These are phyloP conservation scores for Apiospora saccharicola DNA, from an alignment of 2,329 filamentous ascomycete species.

Conservation along the genomic window DNA sequence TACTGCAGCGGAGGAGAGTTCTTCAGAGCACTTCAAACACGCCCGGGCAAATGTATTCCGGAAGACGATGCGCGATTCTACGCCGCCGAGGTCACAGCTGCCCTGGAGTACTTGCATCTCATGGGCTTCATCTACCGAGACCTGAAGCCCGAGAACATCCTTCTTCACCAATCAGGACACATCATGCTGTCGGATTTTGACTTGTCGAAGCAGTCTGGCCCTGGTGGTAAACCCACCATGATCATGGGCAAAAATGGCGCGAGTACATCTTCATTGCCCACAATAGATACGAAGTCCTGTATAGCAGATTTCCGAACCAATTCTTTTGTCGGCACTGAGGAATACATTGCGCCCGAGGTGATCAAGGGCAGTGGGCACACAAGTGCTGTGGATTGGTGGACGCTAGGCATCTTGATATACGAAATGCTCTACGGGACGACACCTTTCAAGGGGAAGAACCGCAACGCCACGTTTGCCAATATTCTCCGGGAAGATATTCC, in stretches of 20 bases:
- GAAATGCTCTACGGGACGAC: constrained; percentile 99
- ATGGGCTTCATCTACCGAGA: constrained; percentile 99
- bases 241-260: constrained; percentile 91
- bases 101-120: constrained; percentile 93
- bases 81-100: constrained; percentile 95
- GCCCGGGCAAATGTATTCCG: constrained; percentile 95
- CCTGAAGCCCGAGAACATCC: constrained; percentile 96
- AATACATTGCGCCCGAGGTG: constrained; percentile 98
- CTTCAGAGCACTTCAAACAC: constrained; percentile 94
- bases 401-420: constrained; percentile 93
- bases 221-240: constrained; percentile 96
- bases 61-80: constrained; percentile 98
- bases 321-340: constrained; percentile 97
- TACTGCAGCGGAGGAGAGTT: constrained; percentile 99
- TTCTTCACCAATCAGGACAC: constrained; percentile 98
- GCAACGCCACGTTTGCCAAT: constrained; percentile 97
- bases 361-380: constrained; percentile 99
- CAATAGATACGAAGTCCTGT: constrained; percentile 98
- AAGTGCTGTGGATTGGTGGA: constrained; percentile 99
- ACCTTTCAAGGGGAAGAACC: constrained; percentile 98
- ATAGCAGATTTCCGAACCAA: constrained; percentile 99
- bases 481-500: constrained; percentile 95
- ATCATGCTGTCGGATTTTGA: constrained; percentile 99
- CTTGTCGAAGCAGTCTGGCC: constrained; percentile 95
- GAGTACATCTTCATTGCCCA: constrained; percentile 84